A percentile compares a stretch with the other conserved stretches of the same genome.
Conservation (phyloP, 83 land plant genomes). For the Diphasiastrum complanatum region DNA sequence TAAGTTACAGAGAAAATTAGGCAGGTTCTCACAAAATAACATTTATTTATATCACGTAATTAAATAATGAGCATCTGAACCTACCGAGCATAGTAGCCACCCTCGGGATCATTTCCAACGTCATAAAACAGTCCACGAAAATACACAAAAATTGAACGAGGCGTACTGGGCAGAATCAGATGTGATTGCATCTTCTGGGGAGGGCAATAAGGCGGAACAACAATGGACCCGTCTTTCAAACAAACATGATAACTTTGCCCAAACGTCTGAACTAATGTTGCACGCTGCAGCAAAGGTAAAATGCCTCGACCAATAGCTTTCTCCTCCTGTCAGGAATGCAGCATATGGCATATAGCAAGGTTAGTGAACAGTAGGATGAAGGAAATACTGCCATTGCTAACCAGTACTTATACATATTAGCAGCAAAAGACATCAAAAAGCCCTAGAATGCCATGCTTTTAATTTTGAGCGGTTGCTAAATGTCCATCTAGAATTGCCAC, state of each 20-base stretch:
- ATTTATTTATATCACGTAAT: not conserved
- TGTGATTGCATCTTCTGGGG: conserved; percentile 5
- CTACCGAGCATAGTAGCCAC: conserved; percentile 35
- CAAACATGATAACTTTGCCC: conserved; percentile 18
- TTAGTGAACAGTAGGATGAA: too few species aligned
- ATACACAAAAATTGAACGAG: conserved; percentile 36
- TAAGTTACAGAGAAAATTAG: not conserved
- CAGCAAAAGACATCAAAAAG: too few species aligned
- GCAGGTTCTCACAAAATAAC: not conserved
- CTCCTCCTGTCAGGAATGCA: conserved; percentile 7
- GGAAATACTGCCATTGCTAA: too few species aligned
- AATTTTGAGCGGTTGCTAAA: too few species aligned
- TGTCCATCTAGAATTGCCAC: too few species aligned
- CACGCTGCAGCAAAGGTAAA: conserved; percentile 12
- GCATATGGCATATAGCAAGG: too few species aligned
- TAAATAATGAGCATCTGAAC: not conserved
- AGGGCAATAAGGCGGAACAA: conserved; percentile 21
- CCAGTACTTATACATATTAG: too few species aligned
- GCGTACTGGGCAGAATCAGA: conserved; percentile 12
- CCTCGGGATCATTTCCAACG: conserved; percentile 32
- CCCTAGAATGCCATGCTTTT: too few species aligned
- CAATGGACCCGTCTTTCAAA: conserved; percentile 15
- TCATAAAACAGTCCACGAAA: conserved; percentile 36
- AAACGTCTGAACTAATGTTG: conserved; percentile 19
- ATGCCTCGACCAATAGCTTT: conserved; percentile 16